Base-by-base conservation (phyloP, 2,329 filamentous ascomycete genomes). In the Mycocentrospora acerina region DNA sequence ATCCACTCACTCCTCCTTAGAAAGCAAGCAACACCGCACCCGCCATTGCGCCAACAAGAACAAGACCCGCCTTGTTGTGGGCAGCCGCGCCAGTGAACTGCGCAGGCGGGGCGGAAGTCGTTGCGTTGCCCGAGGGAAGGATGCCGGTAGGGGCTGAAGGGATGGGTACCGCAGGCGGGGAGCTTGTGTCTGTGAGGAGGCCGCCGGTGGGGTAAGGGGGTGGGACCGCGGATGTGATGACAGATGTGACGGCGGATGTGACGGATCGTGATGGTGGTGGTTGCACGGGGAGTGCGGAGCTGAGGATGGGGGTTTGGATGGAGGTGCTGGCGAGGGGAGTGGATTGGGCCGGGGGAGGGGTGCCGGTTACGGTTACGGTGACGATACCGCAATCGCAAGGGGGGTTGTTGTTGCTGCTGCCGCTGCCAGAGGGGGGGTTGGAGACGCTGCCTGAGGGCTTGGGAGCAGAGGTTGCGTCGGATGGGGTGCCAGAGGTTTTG, bases 61-160 rank as follows among this genome's bases (percentile, higher is more conserved):
- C 43, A 10, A 51, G 48, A 13, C 50, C 46, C n/a, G 50, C 51
- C 43, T 51, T 55, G 44, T 51, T 48, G 7, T 43, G 44, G 35
- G 38, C 51, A 1, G 62, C 62, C 5, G 55, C 59, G 33, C 60
- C 60, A 13, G 56, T 56, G 43, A 64, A 64, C 29, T 61, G 17
- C 2, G 45, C 27, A 13, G 51, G 45, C 2, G 48, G 37, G 4
- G 58, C 51, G 12, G 54, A 49, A 12, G 38, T 34, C 2, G 59
- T 57, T 3, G 46, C 43, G 40, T 60, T 63, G 12, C 51, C 47
- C 15, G 35, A 42, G 7, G 56, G 44, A 15, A 56, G 19, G 15
- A 38, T 44, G 34, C 51, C 48, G 13, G 57, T 51, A 9, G 60
- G 59, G 4, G 50, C 44, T 9, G 53, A 49, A 0, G 57, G 58